These are phyloP conservation scores for Dendrostoma leiphaemia DNA, from an alignment of 2,329 filamentous ascomycete species.

Conservation along the genomic window DNA sequence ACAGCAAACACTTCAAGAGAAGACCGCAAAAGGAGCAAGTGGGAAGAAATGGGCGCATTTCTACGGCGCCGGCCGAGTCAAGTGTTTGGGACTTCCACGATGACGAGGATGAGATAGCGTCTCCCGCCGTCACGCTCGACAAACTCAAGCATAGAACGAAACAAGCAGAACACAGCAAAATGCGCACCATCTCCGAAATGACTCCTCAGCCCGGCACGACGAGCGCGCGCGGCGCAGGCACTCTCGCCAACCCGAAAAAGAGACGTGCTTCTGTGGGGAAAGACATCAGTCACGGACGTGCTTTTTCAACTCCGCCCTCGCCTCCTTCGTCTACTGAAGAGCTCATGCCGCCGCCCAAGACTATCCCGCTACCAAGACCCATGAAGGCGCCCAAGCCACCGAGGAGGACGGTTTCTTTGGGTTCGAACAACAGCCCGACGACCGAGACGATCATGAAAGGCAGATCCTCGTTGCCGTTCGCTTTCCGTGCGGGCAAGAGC, in stretches of 20 bases:
- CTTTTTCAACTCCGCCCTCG: conserved; percentile 19
- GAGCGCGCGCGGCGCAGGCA: conserved; percentile 1
- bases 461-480: neutral
- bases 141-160: conserved; percentile 11
- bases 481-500: conserved; percentile 12
- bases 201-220: neutral
- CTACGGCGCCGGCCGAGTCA: conserved; percentile 16
- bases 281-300: conserved; percentile 4
- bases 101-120: conserved; percentile 17
- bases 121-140: conserved; percentile 15
- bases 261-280: conserved; percentile 10
- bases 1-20: conserved; percentile 27
- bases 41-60: conserved; percentile 11
- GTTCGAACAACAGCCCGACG: conserved; percentile 3
- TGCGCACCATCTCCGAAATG: conserved; percentile 7
- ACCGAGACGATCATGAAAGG: conserved; percentile 4
- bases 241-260: conserved; percentile 13
- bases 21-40: conserved; percentile 18
- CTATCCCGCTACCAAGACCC: conserved; percentile 6
- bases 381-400: conserved; percentile 11
- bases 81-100: conserved; percentile 20
- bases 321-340: conserved; percentile 17
- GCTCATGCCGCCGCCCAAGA: conserved; percentile 15
- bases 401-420: conserved; percentile 7
- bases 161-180: neutral